These are phyloP conservation scores for Ustilago loliicola DNA, from an alignment of 1,284 basidiomycete genomes.

Conservation along the genomic window DNA sequence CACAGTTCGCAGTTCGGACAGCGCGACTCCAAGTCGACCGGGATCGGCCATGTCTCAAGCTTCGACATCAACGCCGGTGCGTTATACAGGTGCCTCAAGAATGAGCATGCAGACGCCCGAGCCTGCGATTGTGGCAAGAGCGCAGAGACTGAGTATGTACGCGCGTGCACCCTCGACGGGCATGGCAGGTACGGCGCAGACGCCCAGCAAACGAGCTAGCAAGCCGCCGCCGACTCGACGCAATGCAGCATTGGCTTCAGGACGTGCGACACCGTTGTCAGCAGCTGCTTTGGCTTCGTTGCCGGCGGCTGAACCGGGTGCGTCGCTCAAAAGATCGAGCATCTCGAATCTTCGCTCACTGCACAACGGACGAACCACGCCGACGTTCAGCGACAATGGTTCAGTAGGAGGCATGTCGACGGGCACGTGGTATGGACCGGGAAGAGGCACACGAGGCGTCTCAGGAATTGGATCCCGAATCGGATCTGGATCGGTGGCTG, in stretches of 20 bases:
- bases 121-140: conserved; percentile 60
- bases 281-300: conserved; percentile 63
- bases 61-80: conserved; percentile 39
- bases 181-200: conserved; percentile 21
- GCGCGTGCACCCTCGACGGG: conserved; percentile 50
- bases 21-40: conserved; percentile 38
- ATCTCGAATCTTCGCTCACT: conserved; percentile 54
- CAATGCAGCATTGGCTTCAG: conserved; percentile 33
- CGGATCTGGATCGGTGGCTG: conserved; percentile 39
- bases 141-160: conserved; percentile 60
- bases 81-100: conserved; percentile 52
- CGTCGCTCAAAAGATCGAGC: conserved; percentile 48
- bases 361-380: conserved; percentile 52
- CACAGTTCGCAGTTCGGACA: conserved; percentile 31
- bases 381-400: conserved; percentile 56
- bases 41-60: conserved; percentile 60
- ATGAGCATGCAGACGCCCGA: conserved; percentile 66
- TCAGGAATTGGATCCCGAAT: conserved; percentile 33
- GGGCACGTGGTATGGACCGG: conserved; percentile 45
- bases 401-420: conserved; percentile 49
- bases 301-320: conserved; percentile 51
- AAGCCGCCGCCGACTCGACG: conserved; percentile 55
- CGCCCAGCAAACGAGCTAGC: conserved; percentile 53
- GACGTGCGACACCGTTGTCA: conserved; percentile 59
- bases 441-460: conserved; percentile 23